Conservation (phyloP, 495 filamentous ascomycete genomes). For the Aspergillus campestris region DNA sequence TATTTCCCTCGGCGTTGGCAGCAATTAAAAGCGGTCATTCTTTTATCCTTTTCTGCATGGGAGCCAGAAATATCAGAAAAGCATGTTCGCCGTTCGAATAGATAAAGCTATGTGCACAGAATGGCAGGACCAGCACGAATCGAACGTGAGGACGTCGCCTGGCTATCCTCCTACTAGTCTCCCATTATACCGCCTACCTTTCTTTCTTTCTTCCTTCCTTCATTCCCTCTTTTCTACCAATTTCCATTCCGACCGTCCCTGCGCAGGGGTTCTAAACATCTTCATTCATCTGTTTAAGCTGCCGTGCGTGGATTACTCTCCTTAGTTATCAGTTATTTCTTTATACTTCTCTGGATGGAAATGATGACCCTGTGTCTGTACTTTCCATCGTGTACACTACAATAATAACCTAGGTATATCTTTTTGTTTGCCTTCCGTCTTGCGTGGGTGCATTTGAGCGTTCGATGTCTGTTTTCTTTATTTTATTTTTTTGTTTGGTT, state of each 20-base stretch:
- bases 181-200: not conserved
- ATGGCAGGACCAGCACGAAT: slow-evolving; percentile 19
- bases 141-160: not conserved
- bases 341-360: too few species aligned
- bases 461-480: too few species aligned
- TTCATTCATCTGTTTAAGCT: too few species aligned
- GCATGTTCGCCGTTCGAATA: not conserved
- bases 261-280: too few species aligned
- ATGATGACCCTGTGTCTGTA: too few species aligned
- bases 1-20: slow-evolving; percentile 5
- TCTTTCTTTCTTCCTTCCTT: not conserved
- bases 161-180: slow-evolving; percentile 1
- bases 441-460: too few species aligned
- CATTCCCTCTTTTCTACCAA: not conserved
- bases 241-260: not conserved
- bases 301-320: too few species aligned
- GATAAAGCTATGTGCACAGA: slow-evolving; percentile 1
- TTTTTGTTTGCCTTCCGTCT: too few species aligned
- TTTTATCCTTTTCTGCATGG: slow-evolving; percentile 3
- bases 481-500: too few species aligned
- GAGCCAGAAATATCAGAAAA: not conserved
- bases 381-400: too few species aligned
- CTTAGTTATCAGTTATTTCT: too few species aligned
- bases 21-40: slow-evolving; percentile 9
- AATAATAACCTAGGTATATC: too few species aligned